phyloP scores from a whole-genome alignment of 2,329 filamentous ascomycete genomes.

The Huntiella savannae region DNA sequence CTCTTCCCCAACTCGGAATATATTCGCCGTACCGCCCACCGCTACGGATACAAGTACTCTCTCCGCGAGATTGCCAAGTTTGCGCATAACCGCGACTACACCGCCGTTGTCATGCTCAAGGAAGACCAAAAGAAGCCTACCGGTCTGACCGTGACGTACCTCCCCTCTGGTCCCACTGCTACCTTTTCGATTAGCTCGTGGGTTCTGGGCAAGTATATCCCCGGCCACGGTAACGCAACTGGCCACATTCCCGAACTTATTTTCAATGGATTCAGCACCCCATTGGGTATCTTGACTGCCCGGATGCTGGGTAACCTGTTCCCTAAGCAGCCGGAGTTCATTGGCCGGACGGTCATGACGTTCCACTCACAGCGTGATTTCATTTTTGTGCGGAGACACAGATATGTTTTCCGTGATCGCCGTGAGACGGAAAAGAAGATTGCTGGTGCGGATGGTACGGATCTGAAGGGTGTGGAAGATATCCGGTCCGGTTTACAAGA shows the following conservation, averaged over 20 bases:
- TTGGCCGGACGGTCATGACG: constrained; percentile 77
- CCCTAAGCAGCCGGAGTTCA: constrained; percentile 63
- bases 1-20: constrained; percentile 80
- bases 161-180: constrained; percentile 75
- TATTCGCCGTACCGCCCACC: constrained; percentile 68
- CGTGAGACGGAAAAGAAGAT: constrained; percentile 72
- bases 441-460: constrained; percentile 60
- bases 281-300: constrained; percentile 72
- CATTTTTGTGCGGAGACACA: constrained; percentile 77
- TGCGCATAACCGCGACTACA: constrained; percentile 65
- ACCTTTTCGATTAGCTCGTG: constrained; percentile 85
- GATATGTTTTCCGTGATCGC: constrained; percentile 88
- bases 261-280: constrained; percentile 88
- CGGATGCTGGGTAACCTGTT: constrained; percentile 46
- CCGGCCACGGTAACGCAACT: constrained; percentile 74
- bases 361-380: constrained; percentile 92
- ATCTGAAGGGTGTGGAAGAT: constrained; percentile 66
- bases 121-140: constrained; percentile 76
- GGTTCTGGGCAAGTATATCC: constrained; percentile 71
- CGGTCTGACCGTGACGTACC: constrained; percentile 65
- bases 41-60: constrained; percentile 76
- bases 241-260: constrained; percentile 80
- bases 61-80: constrained; percentile 79
- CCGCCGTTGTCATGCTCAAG: constrained; percentile 64
- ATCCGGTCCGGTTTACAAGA: constrained; percentile 82